phyloP scores from a whole-genome alignment of 2,329 filamentous ascomycete species.

The Aspergillus melleus region DNA sequence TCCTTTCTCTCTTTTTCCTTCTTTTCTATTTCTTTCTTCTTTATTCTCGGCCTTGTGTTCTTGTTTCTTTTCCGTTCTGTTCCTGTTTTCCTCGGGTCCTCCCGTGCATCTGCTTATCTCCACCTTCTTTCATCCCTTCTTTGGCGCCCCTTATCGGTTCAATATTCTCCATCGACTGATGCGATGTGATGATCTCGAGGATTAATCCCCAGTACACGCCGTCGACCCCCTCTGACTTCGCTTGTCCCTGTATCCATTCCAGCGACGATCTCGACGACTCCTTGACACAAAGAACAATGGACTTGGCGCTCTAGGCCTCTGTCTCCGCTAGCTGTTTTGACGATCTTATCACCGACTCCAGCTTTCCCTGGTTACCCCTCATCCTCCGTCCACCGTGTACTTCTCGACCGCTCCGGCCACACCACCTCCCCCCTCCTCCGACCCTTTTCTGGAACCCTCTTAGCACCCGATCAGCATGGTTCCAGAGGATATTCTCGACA shows the following conservation, averaged over 20 bases:
- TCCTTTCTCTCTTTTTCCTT: neutral
- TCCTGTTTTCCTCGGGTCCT: constrained; percentile 17
- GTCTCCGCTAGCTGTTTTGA: constrained; percentile 1
- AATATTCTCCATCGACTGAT: constrained; percentile 19
- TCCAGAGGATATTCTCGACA: constrained; percentile 87
- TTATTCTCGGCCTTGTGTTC: neutral
- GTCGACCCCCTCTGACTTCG: constrained; percentile 2
- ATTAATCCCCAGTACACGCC: constrained; percentile 15
- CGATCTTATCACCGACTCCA: constrained; percentile 5
- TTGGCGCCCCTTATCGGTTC: constrained; percentile 17
- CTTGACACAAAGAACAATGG: constrained; percentile 13
- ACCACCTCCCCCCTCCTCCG: constrained; percentile 5
- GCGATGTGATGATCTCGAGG: constrained; percentile 31
- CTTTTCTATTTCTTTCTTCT: neutral
- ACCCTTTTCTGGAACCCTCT: neutral
- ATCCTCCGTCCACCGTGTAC: constrained; percentile 10
- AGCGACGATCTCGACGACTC: neutral
- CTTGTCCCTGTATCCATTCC: neutral
- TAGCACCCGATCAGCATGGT: constrained; percentile 63
- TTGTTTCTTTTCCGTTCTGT: neutral
- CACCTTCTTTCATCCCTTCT: constrained; percentile 19
- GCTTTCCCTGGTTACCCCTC: constrained; percentile 3
- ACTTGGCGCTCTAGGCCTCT: constrained; percentile 10
- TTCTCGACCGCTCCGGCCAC: constrained; percentile 8
- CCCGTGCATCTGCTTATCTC: constrained; percentile 17